Evolutionary conservation across 345 rosid genomes (phyloP), one percentile per base, ranked within the genome.

Genomic region (Angophora floribunda): DNA sequence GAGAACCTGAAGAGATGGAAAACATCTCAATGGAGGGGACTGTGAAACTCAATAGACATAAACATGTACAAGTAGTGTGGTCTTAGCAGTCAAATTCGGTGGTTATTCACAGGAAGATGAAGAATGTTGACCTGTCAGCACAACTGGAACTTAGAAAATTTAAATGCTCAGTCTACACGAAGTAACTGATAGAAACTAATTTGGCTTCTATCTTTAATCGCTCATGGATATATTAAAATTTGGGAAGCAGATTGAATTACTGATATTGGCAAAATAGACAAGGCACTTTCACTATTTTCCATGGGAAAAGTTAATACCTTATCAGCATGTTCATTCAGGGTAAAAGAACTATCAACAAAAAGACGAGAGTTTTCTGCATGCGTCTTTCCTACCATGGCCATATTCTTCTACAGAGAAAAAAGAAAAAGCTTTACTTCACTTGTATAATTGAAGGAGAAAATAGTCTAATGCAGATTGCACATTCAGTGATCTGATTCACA

Each of bases 251-350:
- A 52, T 32, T 22, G 45, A 52, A 32, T 32, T 41, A 19, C 84
- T 75, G 28, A 41, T 41, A 36, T 41, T 41, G 84, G 84, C 26
- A 41, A 7, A 19, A 41, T 41, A 36, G 84, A 75, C 84, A 41
- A 75, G 28, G 49, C 14, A 75, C 19, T 75, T 86, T 86, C 63
- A 85, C n/a, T n/a, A 67, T 9, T 50, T 86, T 32, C 44, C 41
- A 70, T 30, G 52, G 89, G 63, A 19, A 85, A 47, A 70, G 41
- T 21, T 67, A 51, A 50, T 89, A 94, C 96, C 95, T 91, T 93
- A 79, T 91, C 89, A 44, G 91, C 88, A 85, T 75, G 75, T 57
- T 88, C 87, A 63, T 88, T 89, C 87, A 85, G 87, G 67, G 86
- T 85, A 47, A 51, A 55, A 63, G 85, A 86, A 86, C 90, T 91